Evolutionary conservation across 208 protist genomes (phyloP), one percentile per base, ranked within the genome.

Genomic region (Wallacemonas collosoma): DNA sequence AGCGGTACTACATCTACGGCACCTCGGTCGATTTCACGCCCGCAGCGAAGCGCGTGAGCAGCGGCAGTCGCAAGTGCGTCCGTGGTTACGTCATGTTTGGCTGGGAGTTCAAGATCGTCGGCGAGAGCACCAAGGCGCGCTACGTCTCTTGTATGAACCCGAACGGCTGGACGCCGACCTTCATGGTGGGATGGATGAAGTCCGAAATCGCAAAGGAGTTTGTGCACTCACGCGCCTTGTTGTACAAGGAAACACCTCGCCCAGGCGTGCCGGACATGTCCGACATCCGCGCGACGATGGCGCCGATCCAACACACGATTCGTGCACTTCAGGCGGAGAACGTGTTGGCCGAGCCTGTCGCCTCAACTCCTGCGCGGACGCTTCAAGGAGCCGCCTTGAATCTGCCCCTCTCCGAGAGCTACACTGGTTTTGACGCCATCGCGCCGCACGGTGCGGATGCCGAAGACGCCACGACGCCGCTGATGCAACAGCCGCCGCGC

Each of bases 131-230:
- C 53, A 67, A 83, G 64, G 85, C 84, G 40, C 88, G 81, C 5
- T 95, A 94, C 72, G 82, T 88, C 41, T 88, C 81, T 11, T 93
- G 87, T 82, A 91, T 96, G 85, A 93, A 85, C 68, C 91, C 89
- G 8, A 89, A 91, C 62, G 91, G 88, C 17, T 96, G 91, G 89
- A 85, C 89, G 14, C 91, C 91, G 35, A 90, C 89, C 3, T 96
- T 96, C 68, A 79, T 96, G 15, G 75, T 96, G 1, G 82, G 86
- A 50, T 96, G 88, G 88, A 82, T 96, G 71, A 93, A 94, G 84
- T 83, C 77, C 12, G 87, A 83, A 61, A 91, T 94, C 64, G 88
- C 75, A 6, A 94, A 94, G 71, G 91, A 96, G 78, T 66, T 96
- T n/a, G 66, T 77, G 56, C 67, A 73, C 51, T 78, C 79, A 26